Base-by-base conservation (phyloP, 2,329 filamentous ascomycete genomes). In the Exophiala sp. region DNA sequence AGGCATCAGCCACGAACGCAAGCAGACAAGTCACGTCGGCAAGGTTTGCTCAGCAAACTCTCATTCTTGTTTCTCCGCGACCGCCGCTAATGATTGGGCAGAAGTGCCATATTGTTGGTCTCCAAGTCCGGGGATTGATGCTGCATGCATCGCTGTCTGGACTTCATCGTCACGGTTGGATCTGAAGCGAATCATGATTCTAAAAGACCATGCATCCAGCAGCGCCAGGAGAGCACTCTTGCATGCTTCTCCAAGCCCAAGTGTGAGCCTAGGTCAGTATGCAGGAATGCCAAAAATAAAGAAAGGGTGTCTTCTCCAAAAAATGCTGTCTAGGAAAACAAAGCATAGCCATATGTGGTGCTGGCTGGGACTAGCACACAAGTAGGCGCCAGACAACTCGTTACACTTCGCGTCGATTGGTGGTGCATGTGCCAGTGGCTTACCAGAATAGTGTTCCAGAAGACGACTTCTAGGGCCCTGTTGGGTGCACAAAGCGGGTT, bases 1-100 rank as follows among this genome's bases (percentile, higher is more conserved):
- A 50, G 24, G 41, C 41, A 45, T 23, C 46, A 50, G 47, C 47
- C 47, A 50, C 47, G 30, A 22, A 38, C 27, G 47, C 41, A 41
- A 41, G 41, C 19, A 45, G 22, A 29, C n/a, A 39, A 38, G 10
- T 27, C 24, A 27, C n/a, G n/a, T n/a, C n/a, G n/a, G n/a, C n/a
- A n/a, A n/a, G n/a, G n/a, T n/a, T n/a, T n/a, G n/a, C n/a, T n/a
- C n/a, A n/a, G n/a, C n/a, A n/a, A n/a, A n/a, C n/a, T n/a, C n/a
- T n/a, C n/a, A n/a, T n/a, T n/a, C n/a, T n/a, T n/a, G n/a, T n/a
- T n/a, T n/a, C n/a, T n/a, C n/a, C n/a, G n/a, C n/a, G n/a, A n/a
- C n/a, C n/a, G n/a, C n/a, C n/a, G n/a, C n/a, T n/a, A n/a, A n/a
- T 13, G 19, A 16, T 18, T 38, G 35, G 5, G 16, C 8, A 38